Conservation (phyloP, 2,329 filamentous ascomycete genomes). For the Calonectria crousiana region DNA sequence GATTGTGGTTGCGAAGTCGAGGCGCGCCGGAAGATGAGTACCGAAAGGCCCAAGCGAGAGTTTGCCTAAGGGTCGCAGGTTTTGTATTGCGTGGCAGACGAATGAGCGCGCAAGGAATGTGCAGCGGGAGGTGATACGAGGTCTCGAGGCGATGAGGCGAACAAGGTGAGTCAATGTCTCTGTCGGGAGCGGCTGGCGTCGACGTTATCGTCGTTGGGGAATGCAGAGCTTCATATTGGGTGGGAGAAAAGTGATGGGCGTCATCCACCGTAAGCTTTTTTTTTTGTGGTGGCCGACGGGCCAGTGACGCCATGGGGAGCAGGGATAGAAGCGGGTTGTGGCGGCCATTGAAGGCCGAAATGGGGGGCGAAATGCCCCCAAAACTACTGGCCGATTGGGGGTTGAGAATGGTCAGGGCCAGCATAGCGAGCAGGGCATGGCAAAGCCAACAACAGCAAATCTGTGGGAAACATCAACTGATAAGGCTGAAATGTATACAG, state of each 20-base stretch:
- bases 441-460: background rate
- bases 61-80: background rate
- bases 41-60: conserved; percentile 24
- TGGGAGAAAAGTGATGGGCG: conserved; percentile 17
- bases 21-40: conserved; percentile 31
- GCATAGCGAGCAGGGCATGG: background rate
- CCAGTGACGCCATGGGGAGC: conserved; percentile 34
- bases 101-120: conserved; percentile 10
- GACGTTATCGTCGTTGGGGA: conserved; percentile 21
- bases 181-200: background rate
- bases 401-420: background rate
- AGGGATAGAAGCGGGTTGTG: conserved; percentile 31
- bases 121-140: background rate
- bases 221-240: background rate
- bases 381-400: background rate
- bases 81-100: background rate
- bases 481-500: background rate
- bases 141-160: background rate
- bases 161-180: background rate
- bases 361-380: conserved; percentile 10
- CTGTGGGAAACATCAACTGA: background rate
- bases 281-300: conserved; percentile 14
- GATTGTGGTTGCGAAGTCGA: conserved; percentile 22
- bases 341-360: conserved; percentile 28
- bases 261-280: conserved; percentile 25